These are phyloP conservation scores for Prunus mume DNA, from an alignment of 306 rosid species.

Conservation along the genomic window DNA sequence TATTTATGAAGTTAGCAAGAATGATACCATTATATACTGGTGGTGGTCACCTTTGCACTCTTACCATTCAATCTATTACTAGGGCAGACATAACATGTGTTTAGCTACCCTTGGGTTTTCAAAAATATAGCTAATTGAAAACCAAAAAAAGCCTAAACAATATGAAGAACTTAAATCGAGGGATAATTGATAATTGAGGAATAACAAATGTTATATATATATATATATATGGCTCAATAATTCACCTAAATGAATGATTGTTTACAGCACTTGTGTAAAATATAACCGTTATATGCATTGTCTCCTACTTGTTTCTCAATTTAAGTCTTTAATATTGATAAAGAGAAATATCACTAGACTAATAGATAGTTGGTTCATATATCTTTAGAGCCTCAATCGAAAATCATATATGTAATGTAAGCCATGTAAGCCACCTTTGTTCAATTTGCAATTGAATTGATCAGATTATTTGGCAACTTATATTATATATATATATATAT, in stretches of 20 bases:
- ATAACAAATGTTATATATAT: neutral
- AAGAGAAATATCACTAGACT: no score
- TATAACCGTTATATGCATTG: no score
- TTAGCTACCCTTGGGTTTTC: neutral
- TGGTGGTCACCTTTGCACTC: neutral
- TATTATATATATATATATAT: no score
- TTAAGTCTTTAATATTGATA: no score
- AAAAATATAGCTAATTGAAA: neutral
- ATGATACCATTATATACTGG: constrained; percentile 20
- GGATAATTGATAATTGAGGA: neutral
- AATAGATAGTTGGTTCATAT: no score
- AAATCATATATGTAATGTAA: neutral
- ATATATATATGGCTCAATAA: no score
- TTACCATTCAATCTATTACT: neutral
- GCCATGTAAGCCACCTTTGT: neutral
- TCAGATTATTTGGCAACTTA: no score
- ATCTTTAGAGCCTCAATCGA: neutral
- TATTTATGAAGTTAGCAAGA: constrained; percentile 44
- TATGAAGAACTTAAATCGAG: neutral
- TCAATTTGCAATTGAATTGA: neutral
- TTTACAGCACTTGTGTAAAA: no score
- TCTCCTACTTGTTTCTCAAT: no score
- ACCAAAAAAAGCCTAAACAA: neutral
- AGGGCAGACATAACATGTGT: neutral
- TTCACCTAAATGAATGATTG: no score